phyloP scores from a whole-genome alignment of 164 flowering plant genomes.

The Umbellularia californica region DNA sequence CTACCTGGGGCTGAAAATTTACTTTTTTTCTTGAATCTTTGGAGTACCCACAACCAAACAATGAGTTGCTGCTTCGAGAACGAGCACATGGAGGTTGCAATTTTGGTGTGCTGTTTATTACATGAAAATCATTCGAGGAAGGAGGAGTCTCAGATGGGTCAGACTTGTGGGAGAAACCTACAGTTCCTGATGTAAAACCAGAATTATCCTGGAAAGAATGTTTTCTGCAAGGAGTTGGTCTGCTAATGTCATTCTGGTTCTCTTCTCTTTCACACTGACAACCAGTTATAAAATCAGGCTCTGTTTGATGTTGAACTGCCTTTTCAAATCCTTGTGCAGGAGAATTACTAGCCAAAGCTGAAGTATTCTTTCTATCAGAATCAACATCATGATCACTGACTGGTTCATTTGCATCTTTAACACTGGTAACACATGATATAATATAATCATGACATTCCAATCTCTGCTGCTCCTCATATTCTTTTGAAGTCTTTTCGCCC shows the following conservation, averaged over 20 bases:
- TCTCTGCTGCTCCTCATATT: constrained; percentile 25
- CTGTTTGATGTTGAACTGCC: constrained; percentile 5
- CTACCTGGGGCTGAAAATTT: constrained; percentile 10
- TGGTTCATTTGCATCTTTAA: constrained; percentile 17
- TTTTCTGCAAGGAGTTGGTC: not conserved
- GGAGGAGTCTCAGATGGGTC: constrained; percentile 12
- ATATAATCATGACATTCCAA: constrained; percentile 44
- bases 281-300: constrained; percentile 7
- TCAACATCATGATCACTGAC: constrained; percentile 12
- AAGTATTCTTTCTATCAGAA: constrained; percentile 27
- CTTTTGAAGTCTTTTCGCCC: constrained; percentile 8
- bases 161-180: not conserved
- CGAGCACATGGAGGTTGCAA: constrained; percentile 5
- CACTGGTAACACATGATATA: constrained; percentile 44
- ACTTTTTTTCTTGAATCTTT: constrained; percentile 22
- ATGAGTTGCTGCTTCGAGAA: constrained; percentile 1
- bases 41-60: constrained; percentile 4
- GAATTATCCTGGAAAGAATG: not conserved
- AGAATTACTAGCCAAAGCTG: constrained; percentile 26
- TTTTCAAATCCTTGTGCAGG: constrained; percentile 18
- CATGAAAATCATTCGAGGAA: constrained; percentile 14
- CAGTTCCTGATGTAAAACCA: not conserved
- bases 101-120: constrained; percentile 12
- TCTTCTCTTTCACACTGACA: constrained; percentile 10
- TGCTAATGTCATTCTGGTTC: constrained; percentile 8